Evolutionary conservation across 306 rosid genomes (phyloP).

Genomic region (Begonia masoniana): DNA sequence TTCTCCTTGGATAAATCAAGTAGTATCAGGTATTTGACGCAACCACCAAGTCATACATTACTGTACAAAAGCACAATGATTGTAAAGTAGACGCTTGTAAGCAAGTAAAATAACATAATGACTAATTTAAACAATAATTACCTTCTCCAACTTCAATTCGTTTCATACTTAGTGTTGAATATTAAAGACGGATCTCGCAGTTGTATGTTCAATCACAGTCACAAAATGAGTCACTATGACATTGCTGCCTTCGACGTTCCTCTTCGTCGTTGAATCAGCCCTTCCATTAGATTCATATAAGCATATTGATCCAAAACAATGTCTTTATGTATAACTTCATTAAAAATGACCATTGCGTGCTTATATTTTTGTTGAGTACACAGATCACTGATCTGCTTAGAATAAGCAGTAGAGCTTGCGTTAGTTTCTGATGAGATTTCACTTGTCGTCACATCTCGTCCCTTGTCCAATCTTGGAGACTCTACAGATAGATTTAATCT

Average conservation of each 20-base stretch:
- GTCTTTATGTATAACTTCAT: slow-evolving; percentile 46
- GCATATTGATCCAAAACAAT: slow-evolving; percentile 31
- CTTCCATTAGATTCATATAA: slow-evolving; percentile 62
- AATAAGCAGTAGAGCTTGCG: slow-evolving; percentile 27
- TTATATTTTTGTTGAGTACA: slow-evolving; percentile 60
- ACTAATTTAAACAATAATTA: too few relatives aligned
- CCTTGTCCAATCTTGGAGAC: slow-evolving; percentile 13
- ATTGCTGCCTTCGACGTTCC: slow-evolving; percentile 31
- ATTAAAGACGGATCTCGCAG: too few relatives aligned
- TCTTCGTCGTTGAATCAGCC: slow-evolving; percentile 61
- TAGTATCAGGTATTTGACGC: too few relatives aligned
- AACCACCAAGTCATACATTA: too few relatives aligned
- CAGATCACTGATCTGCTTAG: slow-evolving; percentile 45
- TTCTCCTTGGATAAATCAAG: too few relatives aligned
- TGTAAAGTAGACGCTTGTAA: too few relatives aligned
- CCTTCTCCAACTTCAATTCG: too few relatives aligned
- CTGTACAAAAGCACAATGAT: too few relatives aligned
- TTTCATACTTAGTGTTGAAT: too few relatives aligned
- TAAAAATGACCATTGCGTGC: slow-evolving; percentile 62
- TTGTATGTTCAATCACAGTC: too few relatives aligned
- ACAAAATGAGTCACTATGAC: slow-evolving; percentile 8
- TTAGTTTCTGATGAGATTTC: slow-evolving; percentile 28
- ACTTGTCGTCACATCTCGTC: slow-evolving; percentile 14
- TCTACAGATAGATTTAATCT: slow-evolving; percentile 17
- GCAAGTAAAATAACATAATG: too few relatives aligned